A percentile compares a stretch with the other conserved stretches of the same genome.
These are phyloP conservation scores for Pseudocercospora macadamiae DNA, from an alignment of 2,329 filamentous ascomycete genomes.

Conservation along the genomic window DNA sequence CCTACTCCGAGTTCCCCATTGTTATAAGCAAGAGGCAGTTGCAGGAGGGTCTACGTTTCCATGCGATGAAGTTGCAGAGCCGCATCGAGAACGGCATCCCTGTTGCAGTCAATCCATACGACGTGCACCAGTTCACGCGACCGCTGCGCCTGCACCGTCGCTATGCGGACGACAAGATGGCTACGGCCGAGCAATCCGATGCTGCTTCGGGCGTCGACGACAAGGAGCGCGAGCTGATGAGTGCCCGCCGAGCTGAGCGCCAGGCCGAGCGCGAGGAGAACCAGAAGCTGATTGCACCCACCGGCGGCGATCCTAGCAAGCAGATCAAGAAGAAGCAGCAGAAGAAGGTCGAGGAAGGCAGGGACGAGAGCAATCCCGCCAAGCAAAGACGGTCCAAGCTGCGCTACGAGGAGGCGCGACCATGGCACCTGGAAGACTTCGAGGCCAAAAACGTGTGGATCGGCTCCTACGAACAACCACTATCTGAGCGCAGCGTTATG, in stretches of 20 bases:
- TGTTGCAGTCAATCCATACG: constrained; percentile 62
- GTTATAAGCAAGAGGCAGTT: constrained; percentile 81
- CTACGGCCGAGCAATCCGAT: constrained; percentile 36
- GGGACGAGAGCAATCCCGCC: constrained; percentile 75
- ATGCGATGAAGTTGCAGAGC: constrained; percentile 79
- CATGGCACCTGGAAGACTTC: constrained; percentile 96
- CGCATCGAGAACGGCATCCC: constrained; percentile 44
- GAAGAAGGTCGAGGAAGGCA: constrained; percentile 84
- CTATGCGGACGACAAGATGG: constrained; percentile 70
- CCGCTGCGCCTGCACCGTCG: constrained; percentile 88
- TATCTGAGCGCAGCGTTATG: constrained; percentile 80
- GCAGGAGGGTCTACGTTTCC: constrained; percentile 78
- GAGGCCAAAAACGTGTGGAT: constrained; percentile 95
- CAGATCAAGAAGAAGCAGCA: constrained; percentile 57
- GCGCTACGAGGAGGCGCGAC: constrained; percentile 90
- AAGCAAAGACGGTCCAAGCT: constrained; percentile 66
- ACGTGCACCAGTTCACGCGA: constrained; percentile 81
- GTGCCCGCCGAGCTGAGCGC: constrained; percentile 69
- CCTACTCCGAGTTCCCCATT: constrained; percentile 64
- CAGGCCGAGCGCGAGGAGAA: constrained; percentile 86
- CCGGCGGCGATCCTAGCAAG: constrained; percentile 66
- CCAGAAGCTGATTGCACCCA: constrained; percentile 89
- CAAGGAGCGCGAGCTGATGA: constrained; percentile 62
- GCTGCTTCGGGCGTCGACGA: constrained; percentile 59
- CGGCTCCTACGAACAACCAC: constrained; percentile 83